phyloP scores from a whole-genome alignment of 2,329 filamentous ascomycete genomes.

The Mycocentrospora acerina region DNA sequence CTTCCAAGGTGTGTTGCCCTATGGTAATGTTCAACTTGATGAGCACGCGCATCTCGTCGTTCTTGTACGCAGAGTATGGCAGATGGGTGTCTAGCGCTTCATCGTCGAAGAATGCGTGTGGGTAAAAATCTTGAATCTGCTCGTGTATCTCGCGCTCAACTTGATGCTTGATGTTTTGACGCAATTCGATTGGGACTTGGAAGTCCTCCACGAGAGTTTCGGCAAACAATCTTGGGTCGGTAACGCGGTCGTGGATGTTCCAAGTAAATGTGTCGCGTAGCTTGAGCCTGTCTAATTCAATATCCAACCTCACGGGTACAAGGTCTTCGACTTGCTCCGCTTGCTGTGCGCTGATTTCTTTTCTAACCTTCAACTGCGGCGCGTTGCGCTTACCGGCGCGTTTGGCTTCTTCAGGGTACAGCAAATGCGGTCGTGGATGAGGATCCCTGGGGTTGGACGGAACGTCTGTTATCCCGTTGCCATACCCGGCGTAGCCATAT shows the following conservation, averaged over 20 bases:
- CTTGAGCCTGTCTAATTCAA: constrained; percentile 94
- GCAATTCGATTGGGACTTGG: constrained; percentile 69
- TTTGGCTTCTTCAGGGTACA: constrained; percentile 78
- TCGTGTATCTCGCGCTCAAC: constrained; percentile 78
- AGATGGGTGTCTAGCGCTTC: constrained; percentile 86
- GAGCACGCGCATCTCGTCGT: constrained; percentile 96
- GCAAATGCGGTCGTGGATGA: constrained; percentile 51
- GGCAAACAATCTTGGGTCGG: constrained; percentile 79
- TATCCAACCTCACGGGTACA: constrained; percentile 86
- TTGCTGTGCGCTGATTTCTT: constrained; percentile 79
- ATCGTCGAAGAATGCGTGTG: constrained; percentile 85
- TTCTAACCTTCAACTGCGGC: constrained; percentile 71
- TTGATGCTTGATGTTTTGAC: constrained; percentile 60
- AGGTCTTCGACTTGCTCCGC: constrained; percentile 90
- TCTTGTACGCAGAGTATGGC: constrained; percentile 93
- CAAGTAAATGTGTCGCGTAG: constrained; percentile 97
- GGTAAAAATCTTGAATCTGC: constrained; percentile 90
- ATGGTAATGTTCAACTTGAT: constrained; percentile 98
- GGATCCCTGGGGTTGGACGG: constrained; percentile 54
- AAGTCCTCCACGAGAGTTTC: constrained; percentile 87
- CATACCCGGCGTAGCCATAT: constrained; percentile 81
- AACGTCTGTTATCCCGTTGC: constrained; percentile 76
- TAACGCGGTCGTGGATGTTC: constrained; percentile 90
- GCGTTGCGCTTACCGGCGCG: constrained; percentile 77
- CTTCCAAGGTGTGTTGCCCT: constrained; percentile 86